A percentile compares a stretch with the other conserved stretches of the same genome.
Conservation (phyloP, 176 grass and related monocot species). For the Eleusine coracana region DNA sequence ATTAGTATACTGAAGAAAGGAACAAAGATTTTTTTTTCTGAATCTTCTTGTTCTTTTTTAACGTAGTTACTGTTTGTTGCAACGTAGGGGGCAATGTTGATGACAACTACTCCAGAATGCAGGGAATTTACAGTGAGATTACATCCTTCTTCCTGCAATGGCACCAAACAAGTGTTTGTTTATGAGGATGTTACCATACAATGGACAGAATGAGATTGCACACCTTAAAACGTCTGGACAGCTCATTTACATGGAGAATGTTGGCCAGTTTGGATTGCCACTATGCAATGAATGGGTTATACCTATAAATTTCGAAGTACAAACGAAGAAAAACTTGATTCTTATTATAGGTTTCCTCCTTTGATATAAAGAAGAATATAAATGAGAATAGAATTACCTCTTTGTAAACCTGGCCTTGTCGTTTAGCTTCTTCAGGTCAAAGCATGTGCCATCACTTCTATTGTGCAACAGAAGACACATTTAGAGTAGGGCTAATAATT, state of each 20-base stretch:
- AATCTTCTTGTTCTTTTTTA: background rate
- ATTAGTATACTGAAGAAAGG: constrained; percentile 6
- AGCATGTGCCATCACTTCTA: constrained; percentile 53
- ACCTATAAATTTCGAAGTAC: constrained; percentile 43
- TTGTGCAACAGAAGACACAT: constrained; percentile 63
- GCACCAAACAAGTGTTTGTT: constrained; percentile 17
- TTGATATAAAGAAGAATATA: background rate
- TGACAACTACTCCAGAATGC: constrained; percentile 70
- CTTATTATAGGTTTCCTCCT: constrained; percentile 11
- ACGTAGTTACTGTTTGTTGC: constrained; percentile 56
- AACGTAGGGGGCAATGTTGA: constrained; percentile 63
- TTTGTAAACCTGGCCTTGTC: constrained; percentile 53
- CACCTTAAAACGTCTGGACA: constrained; percentile 67
- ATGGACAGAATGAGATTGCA: background rate
- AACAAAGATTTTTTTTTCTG: background rate
- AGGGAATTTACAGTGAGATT: constrained; percentile 76
- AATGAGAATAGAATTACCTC: background rate
- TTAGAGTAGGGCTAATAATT: too few relatives aligned
- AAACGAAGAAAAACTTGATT: background rate
- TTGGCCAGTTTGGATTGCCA: constrained; percentile 82
- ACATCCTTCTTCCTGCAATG: constrained; percentile 75
- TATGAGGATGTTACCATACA: background rate
- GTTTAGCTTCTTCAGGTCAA: constrained; percentile 70
- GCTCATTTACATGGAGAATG: constrained; percentile 83
- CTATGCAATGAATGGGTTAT: constrained; percentile 53